Conservation (phyloP, 345 rosid genomes). For the Syzygium jambos region DNA sequence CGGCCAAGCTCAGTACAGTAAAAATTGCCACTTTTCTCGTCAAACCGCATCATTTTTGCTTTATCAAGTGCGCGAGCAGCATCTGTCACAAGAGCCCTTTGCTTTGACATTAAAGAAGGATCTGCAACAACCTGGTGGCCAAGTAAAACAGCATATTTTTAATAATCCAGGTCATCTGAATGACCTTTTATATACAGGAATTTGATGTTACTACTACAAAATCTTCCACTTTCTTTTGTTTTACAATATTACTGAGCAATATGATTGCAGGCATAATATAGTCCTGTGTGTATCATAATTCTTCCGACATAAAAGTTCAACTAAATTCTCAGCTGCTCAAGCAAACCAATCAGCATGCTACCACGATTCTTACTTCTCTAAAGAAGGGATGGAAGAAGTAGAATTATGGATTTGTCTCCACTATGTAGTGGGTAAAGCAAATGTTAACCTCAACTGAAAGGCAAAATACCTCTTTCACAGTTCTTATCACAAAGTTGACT, state of each 20-base stretch:
- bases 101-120: conserved; percentile 77
- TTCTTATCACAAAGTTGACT: background rate
- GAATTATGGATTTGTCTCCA: background rate
- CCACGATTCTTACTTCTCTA: background rate
- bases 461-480: background rate
- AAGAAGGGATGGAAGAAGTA: background rate
- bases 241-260: background rate
- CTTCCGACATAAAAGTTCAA: background rate
- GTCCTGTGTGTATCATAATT: background rate
- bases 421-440: background rate
- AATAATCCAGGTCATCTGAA: background rate
- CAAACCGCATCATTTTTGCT: conserved; percentile 99
- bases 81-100: conserved; percentile 83
- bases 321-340: background rate
- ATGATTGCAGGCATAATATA: background rate
- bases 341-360: background rate
- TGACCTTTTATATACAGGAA: background rate
- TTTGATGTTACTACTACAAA: background rate
- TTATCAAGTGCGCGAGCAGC: conserved; percentile 97
- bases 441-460: background rate
- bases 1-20: conserved; percentile 99
- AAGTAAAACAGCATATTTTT: background rate
- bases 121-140: conserved; percentile 73
- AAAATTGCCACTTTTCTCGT: conserved; percentile 97
- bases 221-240: background rate